Percentiles rank a stretch among this genome's conserved stretches.
Evolutionary conservation across 305 asterid species (phyloP).

Genomic region (Salvia sclarea): DNA sequence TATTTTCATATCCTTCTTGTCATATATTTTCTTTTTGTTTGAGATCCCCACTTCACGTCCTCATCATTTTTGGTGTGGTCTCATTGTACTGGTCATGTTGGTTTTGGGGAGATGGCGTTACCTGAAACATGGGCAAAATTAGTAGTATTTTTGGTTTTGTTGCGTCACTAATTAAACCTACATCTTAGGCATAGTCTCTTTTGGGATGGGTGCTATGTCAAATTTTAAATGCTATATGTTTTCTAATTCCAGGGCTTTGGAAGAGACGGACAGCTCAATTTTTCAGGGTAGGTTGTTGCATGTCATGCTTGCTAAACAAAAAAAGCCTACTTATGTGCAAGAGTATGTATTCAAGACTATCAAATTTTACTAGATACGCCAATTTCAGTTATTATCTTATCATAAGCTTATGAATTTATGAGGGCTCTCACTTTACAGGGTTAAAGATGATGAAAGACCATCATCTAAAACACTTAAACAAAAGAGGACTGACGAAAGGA

Average conservation of each 20-base stretch:
- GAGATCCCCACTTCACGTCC: slow-evolving; percentile 9
- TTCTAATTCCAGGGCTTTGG: slow-evolving; percentile 62
- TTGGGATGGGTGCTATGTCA: not conserved
- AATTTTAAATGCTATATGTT: slow-evolving; percentile 14
- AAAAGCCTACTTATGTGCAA: slow-evolving; percentile 42
- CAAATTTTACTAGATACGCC: slow-evolving; percentile 5
- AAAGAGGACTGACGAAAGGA: slow-evolving; percentile 66
- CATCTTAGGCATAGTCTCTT: not conserved
- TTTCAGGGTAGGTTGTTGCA: slow-evolving; percentile 96
- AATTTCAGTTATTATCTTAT: slow-evolving; percentile 3
- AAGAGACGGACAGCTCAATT: slow-evolving; percentile 73
- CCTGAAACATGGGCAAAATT: not conserved
- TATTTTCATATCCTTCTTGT: slow-evolving; percentile 1
- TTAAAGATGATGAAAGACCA: slow-evolving; percentile 37
- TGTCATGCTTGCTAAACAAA: slow-evolving; percentile 84
- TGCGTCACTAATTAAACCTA: slow-evolving; percentile 6
- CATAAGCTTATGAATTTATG: slow-evolving; percentile 18
- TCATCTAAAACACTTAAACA: slow-evolving; percentile 72
- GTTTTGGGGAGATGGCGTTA: not conserved
- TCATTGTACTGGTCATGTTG: not conserved
- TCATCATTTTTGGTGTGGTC: slow-evolving; percentile 8
- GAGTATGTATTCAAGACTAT: slow-evolving; percentile 47
- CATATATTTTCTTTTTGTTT: slow-evolving; percentile 4
- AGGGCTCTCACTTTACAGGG: slow-evolving; percentile 44
- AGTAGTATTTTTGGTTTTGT: not conserved